Conservation (phyloP, 768 basidiomycete genomes). For the Termitomyces sp. region DNA sequence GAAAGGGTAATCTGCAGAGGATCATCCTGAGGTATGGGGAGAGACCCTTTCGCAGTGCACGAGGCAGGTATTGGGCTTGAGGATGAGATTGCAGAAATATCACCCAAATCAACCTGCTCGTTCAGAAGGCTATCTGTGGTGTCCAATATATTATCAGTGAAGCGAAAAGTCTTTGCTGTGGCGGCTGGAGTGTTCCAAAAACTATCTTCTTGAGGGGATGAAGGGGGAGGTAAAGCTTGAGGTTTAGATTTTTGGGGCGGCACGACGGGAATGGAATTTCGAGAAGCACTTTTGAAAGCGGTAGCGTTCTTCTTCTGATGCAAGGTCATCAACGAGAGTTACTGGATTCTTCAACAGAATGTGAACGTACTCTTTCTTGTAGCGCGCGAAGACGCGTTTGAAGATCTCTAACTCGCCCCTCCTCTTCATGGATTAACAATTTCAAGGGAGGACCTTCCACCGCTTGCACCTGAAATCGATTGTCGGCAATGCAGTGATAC, state of each 20-base stretch:
- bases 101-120: conserved; percentile 58
- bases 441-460: conserved; percentile 30
- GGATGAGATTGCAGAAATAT: conserved; percentile 50
- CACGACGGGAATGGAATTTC: not conserved
- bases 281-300: not conserved
- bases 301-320: conserved; percentile 25
- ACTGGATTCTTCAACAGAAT: not conserved
- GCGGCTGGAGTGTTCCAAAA: conserved; percentile 65
- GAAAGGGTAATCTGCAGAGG: not conserved
- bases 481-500: conserved; percentile 8
- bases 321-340: not conserved
- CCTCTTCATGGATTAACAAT: conserved; percentile 39
- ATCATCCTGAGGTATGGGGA: not conserved
- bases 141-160: conserved; percentile 59
- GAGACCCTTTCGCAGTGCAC: not conserved
- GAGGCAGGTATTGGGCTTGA: conserved; percentile 28
- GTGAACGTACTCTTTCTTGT: conserved; percentile 36
- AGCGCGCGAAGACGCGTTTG: conserved; percentile 38
- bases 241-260: conserved; percentile 20
- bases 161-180: conserved; percentile 56
- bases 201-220: conserved; percentile 48
- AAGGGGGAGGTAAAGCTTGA: conserved; percentile 18
- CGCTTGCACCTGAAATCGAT: conserved; percentile 23
- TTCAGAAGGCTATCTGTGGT: conserved; percentile 56
- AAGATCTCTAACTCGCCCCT: conserved; percentile 36